phyloP scores from a whole-genome alignment of 1,139 yeast genomes.

The Geotrichum restrictum region DNA sequence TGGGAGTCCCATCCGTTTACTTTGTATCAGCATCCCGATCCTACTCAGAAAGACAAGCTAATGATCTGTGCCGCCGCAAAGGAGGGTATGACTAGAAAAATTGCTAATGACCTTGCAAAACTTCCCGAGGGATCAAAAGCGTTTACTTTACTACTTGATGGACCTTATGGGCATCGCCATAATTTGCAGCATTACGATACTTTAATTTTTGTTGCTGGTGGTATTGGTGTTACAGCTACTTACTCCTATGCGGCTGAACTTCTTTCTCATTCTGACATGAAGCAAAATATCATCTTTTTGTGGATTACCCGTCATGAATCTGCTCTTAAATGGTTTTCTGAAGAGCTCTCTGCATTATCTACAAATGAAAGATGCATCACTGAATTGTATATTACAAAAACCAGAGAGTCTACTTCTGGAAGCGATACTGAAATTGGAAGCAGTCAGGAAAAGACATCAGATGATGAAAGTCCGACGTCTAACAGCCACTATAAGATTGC shows the following conservation, averaged over 20 bases:
- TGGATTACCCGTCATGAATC: conserved; percentile 50
- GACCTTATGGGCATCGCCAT: conserved; percentile 53
- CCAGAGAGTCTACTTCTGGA: neutral
- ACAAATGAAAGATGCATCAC: conserved; percentile 34
- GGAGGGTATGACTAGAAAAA: conserved; percentile 32
- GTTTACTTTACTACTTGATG: conserved; percentile 48
- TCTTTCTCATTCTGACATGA: neutral
- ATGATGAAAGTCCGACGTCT: conserved; percentile 4
- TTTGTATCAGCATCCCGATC: conserved; percentile 35
- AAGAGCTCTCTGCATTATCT: conserved; percentile 44
- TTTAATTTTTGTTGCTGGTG: conserved; percentile 53
- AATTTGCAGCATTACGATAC: conserved; percentile 51
- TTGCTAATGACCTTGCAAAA: conserved; percentile 26
- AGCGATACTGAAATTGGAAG: conserved; percentile 1
- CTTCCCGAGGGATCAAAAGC: neutral
- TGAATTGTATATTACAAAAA: conserved; percentile 31
- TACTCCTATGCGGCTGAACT: conserved; percentile 29
- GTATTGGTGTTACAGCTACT: conserved; percentile 64
- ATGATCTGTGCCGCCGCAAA: conserved; percentile 38
- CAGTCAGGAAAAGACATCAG: neutral
- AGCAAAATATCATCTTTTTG: conserved; percentile 42
- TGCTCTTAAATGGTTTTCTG: conserved; percentile 50
- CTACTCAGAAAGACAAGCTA: conserved; percentile 27
- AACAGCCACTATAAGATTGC: conserved; percentile 4
- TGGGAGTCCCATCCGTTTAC: conserved; percentile 68